Evolutionary conservation across 495 filamentous ascomycete genomes (phyloP), one percentile per base, ranked within the genome.

Genomic region (Talaromyces proteolyticus): DNA sequence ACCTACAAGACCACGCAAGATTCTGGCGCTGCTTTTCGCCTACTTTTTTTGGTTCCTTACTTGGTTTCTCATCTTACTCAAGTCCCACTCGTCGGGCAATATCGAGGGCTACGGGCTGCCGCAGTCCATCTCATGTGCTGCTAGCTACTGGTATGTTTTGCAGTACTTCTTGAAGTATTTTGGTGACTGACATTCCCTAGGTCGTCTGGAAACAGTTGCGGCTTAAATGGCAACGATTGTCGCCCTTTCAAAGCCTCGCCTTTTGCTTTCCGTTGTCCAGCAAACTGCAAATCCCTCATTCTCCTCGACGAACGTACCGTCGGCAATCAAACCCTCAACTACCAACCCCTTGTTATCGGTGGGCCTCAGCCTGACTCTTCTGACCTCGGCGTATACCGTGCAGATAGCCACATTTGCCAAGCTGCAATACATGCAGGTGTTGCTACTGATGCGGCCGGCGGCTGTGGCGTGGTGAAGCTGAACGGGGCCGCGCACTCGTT

Each of bases 341-440:
- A 92, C 59, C 68, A 71, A 47, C 76, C 81, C 0, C 70, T 91
- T 41, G 82, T 95, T 0, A 76, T 95, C 26, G 90, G 90, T 21
- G 89, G 88, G 0, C 83, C 87, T 4, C 62, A 75, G 5, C 59
- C 75, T 0, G 47, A 67, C 21, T 65, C 64, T 14, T 56, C 61
- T 6, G 61, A 65, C 3, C 47, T 52, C 2, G 68, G 76, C 0
- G 60, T 86, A 16, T 95, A 95, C 60, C 80, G 89, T 2, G 85
- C 84, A 1, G 89, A 95, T 58, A 92, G 88, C 17, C 89, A 89
- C 56, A 80, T 93, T 49, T 95, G 89, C 60, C 81, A 83, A 41
- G 72, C 88, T 10, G 89, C 89, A 6, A 85, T 95, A 34, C 89
- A 95, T 60, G 76, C 86, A 0, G 89, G 89, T 10, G 57, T 88